phyloP scores from a whole-genome alignment of 176 grass and related monocot genomes.

The Oryza australiensis region DNA sequence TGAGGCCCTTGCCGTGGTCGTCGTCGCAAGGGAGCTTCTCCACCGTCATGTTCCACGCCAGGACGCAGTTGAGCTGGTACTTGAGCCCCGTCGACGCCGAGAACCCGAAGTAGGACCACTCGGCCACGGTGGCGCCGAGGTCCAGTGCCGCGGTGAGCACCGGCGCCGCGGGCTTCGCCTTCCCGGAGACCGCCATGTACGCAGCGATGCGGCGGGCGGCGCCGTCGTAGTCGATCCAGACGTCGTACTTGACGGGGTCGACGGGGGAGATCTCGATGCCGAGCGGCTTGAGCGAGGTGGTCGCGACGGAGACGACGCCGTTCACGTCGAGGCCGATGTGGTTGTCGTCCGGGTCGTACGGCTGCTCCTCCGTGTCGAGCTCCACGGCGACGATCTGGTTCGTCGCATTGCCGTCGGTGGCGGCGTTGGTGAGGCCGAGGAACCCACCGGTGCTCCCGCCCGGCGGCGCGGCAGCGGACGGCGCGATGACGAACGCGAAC shows the following conservation, averaged over 20 bases:
- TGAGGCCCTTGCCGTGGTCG: neutral
- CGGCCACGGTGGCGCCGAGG: conserved; percentile 31
- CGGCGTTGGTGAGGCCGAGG: conserved; percentile 68
- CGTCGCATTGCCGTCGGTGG: conserved; percentile 45
- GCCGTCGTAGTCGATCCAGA: conserved; percentile 92
- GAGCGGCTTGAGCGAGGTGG: conserved; percentile 33
- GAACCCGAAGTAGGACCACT: conserved; percentile 78
- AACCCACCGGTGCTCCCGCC: conserved; percentile 42
- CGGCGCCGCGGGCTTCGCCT: conserved; percentile 15
- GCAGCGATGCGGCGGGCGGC: conserved; percentile 36
- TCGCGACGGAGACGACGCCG: conserved; percentile 58
- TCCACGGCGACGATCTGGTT: conserved; percentile 83
- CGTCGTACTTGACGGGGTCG: conserved; percentile 45
- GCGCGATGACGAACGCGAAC: conserved; percentile 70
- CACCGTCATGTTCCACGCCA: conserved; percentile 82
- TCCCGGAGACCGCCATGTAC: conserved; percentile 41
- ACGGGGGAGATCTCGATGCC: conserved; percentile 62
- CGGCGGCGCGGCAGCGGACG: conserved; percentile 32
- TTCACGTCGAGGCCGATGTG: conserved; percentile 87
- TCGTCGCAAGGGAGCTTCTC: conserved; percentile 49
- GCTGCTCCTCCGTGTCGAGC: conserved; percentile 78
- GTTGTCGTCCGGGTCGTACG: conserved; percentile 75
- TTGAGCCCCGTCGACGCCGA: conserved; percentile 56
- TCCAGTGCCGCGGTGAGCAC: conserved; percentile 61
- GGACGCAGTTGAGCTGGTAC: conserved; percentile 94